phyloP scores from a whole-genome alignment of 2,329 filamentous ascomycete genomes.

The Penicillium psychrosexuale region DNA sequence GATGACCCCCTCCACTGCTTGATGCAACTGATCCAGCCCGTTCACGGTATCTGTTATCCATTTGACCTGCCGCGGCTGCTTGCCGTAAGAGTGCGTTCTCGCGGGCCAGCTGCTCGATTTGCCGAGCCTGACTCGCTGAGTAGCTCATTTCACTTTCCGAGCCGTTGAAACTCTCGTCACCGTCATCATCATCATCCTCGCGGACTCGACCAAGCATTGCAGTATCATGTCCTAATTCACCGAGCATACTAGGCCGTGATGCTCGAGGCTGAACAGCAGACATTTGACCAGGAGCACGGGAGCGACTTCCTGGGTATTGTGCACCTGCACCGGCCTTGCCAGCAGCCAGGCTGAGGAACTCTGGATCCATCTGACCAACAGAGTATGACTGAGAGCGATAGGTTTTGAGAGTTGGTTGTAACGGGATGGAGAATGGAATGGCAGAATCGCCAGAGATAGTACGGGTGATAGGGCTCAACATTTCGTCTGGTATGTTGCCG shows the following conservation, averaged over 20 bases:
- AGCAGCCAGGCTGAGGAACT: constrained; percentile 43
- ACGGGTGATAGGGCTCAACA: constrained; percentile 50
- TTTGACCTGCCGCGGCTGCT: constrained; percentile 41
- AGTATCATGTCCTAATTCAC: constrained; percentile 47
- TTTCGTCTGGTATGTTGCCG: constrained; percentile 48
- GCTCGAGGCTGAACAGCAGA: constrained; percentile 75
- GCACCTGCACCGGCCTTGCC: constrained; percentile 28
- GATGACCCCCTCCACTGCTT: constrained; percentile 29
- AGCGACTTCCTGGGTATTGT: constrained; percentile 31
- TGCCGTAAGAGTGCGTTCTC: constrained; percentile 49
- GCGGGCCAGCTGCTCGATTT: constrained; percentile 47
- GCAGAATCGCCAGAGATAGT: constrained; percentile 51
- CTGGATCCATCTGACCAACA: constrained; percentile 80
- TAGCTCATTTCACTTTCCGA: constrained; percentile 41
- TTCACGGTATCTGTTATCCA: constrained; percentile 40
- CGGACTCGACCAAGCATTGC: constrained; percentile 47
- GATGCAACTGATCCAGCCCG: constrained; percentile 43
- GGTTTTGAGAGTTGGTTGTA: constrained; percentile 87
- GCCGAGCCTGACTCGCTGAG: constrained; percentile 41
- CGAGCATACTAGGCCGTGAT: constrained; percentile 56
- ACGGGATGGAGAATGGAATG: constrained; percentile 80
- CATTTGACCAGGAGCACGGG: constrained; percentile 49
- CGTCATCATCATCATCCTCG: constrained; percentile 51
- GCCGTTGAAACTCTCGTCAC: constrained; percentile 39
- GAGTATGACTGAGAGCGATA: constrained; percentile 97